Evolutionary conservation across 352 stramenopile genomes (phyloP), one percentile per base, ranked within the genome.

Genomic region (Plasmopara halstedii): DNA sequence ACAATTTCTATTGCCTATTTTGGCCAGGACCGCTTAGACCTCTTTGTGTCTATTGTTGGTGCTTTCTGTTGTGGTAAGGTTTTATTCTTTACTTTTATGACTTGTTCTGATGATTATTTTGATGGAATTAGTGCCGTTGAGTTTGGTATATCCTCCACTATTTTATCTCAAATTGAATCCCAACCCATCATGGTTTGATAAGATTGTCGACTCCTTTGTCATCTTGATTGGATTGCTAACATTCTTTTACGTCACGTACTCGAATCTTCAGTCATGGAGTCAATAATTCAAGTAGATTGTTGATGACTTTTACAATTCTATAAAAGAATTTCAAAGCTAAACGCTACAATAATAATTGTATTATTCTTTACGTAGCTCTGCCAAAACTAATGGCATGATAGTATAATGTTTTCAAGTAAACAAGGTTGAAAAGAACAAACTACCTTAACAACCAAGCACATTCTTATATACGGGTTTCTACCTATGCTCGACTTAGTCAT

Each of bases 221-320:
- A 59, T 85, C 39, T 22, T 64, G 38, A 63, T 86, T 15, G 79
- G 79, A n/a, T 46, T 78, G 29, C 53, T 82, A 63, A 87, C 73
- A 29, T 88, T 90, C 60, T 72, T 88, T 47, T 90, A 82, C 62
- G 79, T 89, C 36, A 88, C 80, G 48, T 88, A 77, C 58, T 84
- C 74, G 19, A 89, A 89, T 52, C 53, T 89, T 18, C 29, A 71
- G 36, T 73, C 80, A 35, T 92, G 80, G 80, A 52, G 42, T 22
- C 53, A 73, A 41, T 79, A 70, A n/a, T n/a, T n/a, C n/a, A n/a
- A n/a, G n/a, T n/a, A n/a, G n/a, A n/a, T n/a, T n/a, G n/a, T n/a
- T n/a, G n/a, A n/a, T n/a, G n/a, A n/a, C n/a, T n/a, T n/a, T n/a
- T n/a, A n/a, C n/a, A n/a, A n/a, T n/a, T n/a, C n/a, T n/a, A n/a